Conservation (phyloP, 352 stramenopile genomes). For the Phytopythium sindhum region DNA sequence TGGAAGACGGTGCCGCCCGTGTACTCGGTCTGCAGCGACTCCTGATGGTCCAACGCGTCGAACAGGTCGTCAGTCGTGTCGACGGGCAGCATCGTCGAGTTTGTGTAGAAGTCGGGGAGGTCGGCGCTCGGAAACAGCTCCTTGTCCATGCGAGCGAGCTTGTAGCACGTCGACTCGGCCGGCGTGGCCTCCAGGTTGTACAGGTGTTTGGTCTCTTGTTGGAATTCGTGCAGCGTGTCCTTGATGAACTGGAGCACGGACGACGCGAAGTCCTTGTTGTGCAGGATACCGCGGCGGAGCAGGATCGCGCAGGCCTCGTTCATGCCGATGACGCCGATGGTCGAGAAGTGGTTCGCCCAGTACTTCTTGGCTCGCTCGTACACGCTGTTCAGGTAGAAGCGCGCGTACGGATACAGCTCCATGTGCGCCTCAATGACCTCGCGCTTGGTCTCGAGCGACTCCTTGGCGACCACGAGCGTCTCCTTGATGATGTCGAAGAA, state of each 20-base stretch:
- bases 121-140: constrained; percentile 20
- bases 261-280: constrained; percentile 27
- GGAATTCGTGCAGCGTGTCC: constrained; percentile 24
- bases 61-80: constrained; percentile 28
- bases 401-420: constrained; percentile 29
- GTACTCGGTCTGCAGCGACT: constrained; percentile 30
- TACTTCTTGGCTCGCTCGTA: constrained; percentile 23
- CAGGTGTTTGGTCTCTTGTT: constrained; percentile 27
- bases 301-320: constrained; percentile 24
- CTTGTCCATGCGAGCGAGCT: constrained; percentile 24
- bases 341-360: constrained; percentile 33
- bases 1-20: constrained; percentile 29
- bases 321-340: constrained; percentile 28
- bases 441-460: constrained; percentile 26
- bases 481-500: constrained; percentile 25
- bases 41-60: constrained; percentile 21
- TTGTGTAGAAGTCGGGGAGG: constrained; percentile 27
- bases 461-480: constrained; percentile 22
- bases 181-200: constrained; percentile 31
- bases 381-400: constrained; percentile 26
- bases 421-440: constrained; percentile 26
- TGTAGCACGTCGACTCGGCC: constrained; percentile 30
- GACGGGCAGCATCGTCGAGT: constrained; percentile 29
- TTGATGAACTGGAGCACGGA: constrained; percentile 27
- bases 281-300: constrained; percentile 23